These are phyloP conservation scores for Magnolia kwangsiensis DNA, from an alignment of 164 flowering plant genomes.

Conservation along the genomic window DNA sequence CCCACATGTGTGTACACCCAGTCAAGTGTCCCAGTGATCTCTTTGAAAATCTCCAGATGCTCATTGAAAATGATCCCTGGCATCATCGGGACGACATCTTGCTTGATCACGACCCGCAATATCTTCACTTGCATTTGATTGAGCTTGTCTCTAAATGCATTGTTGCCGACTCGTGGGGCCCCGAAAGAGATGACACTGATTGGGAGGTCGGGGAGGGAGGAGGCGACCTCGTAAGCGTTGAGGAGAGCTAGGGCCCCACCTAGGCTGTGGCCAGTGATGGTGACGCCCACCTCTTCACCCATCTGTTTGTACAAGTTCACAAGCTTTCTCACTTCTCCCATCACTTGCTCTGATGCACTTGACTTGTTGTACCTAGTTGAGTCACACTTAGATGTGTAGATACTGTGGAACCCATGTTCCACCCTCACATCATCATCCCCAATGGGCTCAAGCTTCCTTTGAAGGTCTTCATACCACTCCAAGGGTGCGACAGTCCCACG, in stretches of 20 bases:
- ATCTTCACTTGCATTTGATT: slow-evolving; percentile 37
- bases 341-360: slow-evolving; percentile 60
- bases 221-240: slow-evolving; percentile 49
- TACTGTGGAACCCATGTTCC: slow-evolving; percentile 50
- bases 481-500: slow-evolving; percentile 58
- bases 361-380: slow-evolving; percentile 44
- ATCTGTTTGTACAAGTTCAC: slow-evolving; percentile 25
- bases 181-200: slow-evolving; percentile 59
- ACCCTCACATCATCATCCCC: slow-evolving; percentile 39
- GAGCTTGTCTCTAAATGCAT: slow-evolving; percentile 38
- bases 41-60: slow-evolving; percentile 28
- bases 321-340: slow-evolving; percentile 41
- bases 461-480: slow-evolving; percentile 56
- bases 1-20: slow-evolving; percentile 64
- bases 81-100: slow-evolving; percentile 48
- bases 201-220: slow-evolving; percentile 26
- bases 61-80: slow-evolving; percentile 51
- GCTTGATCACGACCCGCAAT: slow-evolving; percentile 37
- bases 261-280: slow-evolving; percentile 69
- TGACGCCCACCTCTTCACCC: slow-evolving; percentile 59
- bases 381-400: slow-evolving; percentile 47
- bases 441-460: slow-evolving; percentile 32
- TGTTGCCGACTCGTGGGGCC: slow-evolving; percentile 64
- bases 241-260: slow-evolving; percentile 69
- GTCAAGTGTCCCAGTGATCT: slow-evolving; percentile 26